Evolutionary conservation across 805 yeast species (phyloP).

Genomic region (Cyberlindnera saturnus): DNA sequence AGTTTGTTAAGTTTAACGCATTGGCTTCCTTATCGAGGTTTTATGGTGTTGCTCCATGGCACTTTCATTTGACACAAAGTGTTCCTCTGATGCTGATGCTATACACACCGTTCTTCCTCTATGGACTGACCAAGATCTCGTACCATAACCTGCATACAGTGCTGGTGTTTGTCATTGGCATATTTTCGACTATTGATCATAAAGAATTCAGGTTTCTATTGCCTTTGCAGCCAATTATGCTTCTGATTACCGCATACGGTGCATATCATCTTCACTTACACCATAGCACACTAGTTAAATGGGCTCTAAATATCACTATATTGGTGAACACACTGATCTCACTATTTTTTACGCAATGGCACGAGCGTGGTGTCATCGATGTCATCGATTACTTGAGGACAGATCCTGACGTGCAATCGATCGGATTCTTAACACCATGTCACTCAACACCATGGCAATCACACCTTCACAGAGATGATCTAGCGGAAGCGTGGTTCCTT

Average conservation of each 20-base stretch:
- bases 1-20: conserved; percentile 76
- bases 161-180: conserved; percentile 38
- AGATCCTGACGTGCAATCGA: conserved; percentile 34
- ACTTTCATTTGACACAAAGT: conserved; percentile 79
- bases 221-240: conserved; percentile 73
- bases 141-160: conserved; percentile 25
- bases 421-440: conserved; percentile 91
- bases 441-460: conserved; percentile 97
- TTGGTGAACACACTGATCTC: conserved; percentile 38
- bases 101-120: conserved; percentile 54
- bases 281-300: conserved; percentile 12
- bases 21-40: conserved; percentile 66
- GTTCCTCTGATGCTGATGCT: conserved; percentile 70
- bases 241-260: conserved; percentile 41
- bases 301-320: conserved; percentile 18
- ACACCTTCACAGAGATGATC: conserved; percentile 56
- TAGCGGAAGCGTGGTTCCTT: conserved; percentile 58
- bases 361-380: conserved; percentile 82
- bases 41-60: conserved; percentile 82
- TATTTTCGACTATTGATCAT: conserved; percentile 67
- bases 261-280: conserved; percentile 18
- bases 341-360: conserved; percentile 52
- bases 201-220: conserved; percentile 89
- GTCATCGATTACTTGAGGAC: conserved; percentile 50
- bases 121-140: conserved; percentile 30